Conservation (phyloP, 441 rosid species). For the Biscutella laevigata region DNA sequence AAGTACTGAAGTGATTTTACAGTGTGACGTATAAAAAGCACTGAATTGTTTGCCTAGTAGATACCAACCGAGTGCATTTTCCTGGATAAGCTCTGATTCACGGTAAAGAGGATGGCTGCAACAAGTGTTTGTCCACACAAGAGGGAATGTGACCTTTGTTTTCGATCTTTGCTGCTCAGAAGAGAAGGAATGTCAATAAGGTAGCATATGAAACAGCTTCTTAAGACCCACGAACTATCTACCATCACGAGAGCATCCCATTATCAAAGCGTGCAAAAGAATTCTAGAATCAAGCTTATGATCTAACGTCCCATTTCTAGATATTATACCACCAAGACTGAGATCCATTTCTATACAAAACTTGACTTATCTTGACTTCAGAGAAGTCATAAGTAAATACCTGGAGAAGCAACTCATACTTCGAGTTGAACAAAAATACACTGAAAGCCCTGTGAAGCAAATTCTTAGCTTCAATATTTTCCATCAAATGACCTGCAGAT, state of each 20-base stretch:
- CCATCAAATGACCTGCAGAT: slow-evolving; percentile 88
- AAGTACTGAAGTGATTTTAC: not conserved
- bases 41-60: not conserved
- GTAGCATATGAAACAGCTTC: not conserved
- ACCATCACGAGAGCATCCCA: not conserved
- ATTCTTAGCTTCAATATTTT: slow-evolving; percentile 71
- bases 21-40: not conserved
- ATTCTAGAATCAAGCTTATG: not conserved
- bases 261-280: not conserved
- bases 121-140: slow-evolving; percentile 98
- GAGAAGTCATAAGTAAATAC: slow-evolving; percentile 28
- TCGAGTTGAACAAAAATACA: slow-evolving; percentile 86
- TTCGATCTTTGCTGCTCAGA: slow-evolving; percentile 79
- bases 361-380: not conserved
- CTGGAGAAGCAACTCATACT: slow-evolving; percentile 91
- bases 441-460: slow-evolving; percentile 93
- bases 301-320: not conserved
- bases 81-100: slow-evolving; percentile 76
- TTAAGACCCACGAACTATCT: not conserved
- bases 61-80: slow-evolving; percentile 61
- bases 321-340: not conserved
- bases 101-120: slow-evolving; percentile 97
- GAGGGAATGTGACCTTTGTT: slow-evolving; percentile 92
- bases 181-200: not conserved
- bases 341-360: not conserved